Evolutionary conservation across 2,329 filamentous ascomycete species (phyloP), one percentile per base, ranked within the genome.

Genomic region (Sarocladiaceae sp.): DNA sequence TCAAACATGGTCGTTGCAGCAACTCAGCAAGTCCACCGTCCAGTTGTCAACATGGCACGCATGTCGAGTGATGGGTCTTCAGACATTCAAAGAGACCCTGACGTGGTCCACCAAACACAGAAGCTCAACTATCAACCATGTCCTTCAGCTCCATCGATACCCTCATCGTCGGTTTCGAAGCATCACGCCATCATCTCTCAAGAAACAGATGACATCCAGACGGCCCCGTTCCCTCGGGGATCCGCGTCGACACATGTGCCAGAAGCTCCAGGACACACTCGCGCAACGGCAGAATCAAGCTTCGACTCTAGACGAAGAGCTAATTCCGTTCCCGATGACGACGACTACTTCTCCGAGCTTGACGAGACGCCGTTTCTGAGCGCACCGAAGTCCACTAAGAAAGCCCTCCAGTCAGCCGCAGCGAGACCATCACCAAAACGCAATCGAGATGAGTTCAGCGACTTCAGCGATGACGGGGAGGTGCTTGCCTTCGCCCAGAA

Each of bases 401-500:
- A 47, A 26, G 9, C 37, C 7, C 31, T 40, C 13, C 40, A 44
- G 31, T 34, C 9, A 26, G 33, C 15, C 47, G 33, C 31, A 27
- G 15, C 39, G 33, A 26, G 26, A 31, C 15, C 29, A n/a, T 23
- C n/a, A 12, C n/a, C 33, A 6, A 35, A 33, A 7, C 49, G 56
- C 33, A 46, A 50, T 19, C 52, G 52, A 24, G 61, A 65, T 40
- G 58, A 65, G 43, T 68, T 66, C 47, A 71, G 68, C 51, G 70
- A 73, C 43, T 73, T 73, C 45, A 69, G 68, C 45, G 70, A 75
- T 33, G 72, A 73, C 46, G 64, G 69, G 42, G 72, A 72, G 33
- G 73, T 78, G 66, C 59, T 76, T 23, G 73, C 70, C 21, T 63
- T 74, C 45, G 74, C 71, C 10, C 64, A 76, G 48, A 64, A 72